Evolutionary conservation across 257 asterid genomes (phyloP).

Genomic region (Nicotiana tabacum): DNA sequence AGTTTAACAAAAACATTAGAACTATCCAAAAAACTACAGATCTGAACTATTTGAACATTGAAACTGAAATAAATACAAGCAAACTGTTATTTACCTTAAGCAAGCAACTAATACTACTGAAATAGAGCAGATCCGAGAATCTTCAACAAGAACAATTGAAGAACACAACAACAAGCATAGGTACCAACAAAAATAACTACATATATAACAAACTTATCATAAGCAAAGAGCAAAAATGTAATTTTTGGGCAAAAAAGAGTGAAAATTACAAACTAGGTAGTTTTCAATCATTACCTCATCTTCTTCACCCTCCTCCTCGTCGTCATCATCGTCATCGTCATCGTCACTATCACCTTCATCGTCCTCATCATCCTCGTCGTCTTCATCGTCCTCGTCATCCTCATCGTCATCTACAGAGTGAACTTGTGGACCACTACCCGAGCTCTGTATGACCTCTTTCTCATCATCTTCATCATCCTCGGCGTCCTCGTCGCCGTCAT

Average conservation of each 20-base stretch:
- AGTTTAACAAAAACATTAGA: neutral
- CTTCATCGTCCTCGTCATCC: slow-evolving; percentile 33
- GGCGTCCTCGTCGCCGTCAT: slow-evolving; percentile 2
- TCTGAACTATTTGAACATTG: neutral
- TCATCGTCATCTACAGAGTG: slow-evolving; percentile 28
- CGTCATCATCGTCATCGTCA: neutral
- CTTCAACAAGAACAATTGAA: neutral
- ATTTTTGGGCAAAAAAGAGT: neutral
- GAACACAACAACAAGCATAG: neutral
- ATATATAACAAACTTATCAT: neutral
- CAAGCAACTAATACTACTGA: neutral
- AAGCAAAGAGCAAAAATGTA: neutral
- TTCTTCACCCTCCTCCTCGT: slow-evolving; percentile 25
- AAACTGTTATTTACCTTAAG: neutral
- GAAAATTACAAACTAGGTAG: neutral
- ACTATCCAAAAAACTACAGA: neutral
- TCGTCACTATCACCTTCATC: slow-evolving; percentile 17
- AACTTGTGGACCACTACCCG: slow-evolving; percentile 23
- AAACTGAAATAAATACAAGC: neutral
- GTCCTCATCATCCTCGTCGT: slow-evolving; percentile 3
- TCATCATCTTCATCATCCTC: slow-evolving; percentile 15
- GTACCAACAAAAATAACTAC: neutral
- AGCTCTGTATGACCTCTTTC: slow-evolving; percentile 17
- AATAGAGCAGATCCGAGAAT: slow-evolving; percentile 21
- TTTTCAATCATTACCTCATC: slow-evolving; percentile 12